Evolutionary conservation across 768 basidiomycete species (phyloP).

Genomic region (Phanerochaete carnosa): DNA sequence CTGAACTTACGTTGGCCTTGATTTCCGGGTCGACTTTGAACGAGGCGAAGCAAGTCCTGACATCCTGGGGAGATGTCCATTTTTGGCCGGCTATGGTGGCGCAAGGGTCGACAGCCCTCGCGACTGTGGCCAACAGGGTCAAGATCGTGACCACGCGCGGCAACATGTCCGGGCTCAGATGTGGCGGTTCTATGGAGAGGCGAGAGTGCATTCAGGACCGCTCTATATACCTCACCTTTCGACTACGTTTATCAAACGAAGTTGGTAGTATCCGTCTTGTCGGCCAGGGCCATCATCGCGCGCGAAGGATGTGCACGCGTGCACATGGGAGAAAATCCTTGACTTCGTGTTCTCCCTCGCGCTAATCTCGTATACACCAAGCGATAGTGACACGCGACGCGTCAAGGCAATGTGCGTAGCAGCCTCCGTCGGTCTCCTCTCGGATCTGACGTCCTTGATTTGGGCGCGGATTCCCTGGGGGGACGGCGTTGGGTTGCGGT

Average conservation of each 20-base stretch:
- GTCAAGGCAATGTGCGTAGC: background rate
- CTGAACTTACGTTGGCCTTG: conserved; percentile 47
- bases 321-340: background rate
- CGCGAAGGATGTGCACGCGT: background rate
- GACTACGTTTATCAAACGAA: background rate
- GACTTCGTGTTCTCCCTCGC: background rate
- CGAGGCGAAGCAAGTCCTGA: conserved; percentile 48
- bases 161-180: background rate
- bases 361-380: background rate
- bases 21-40: conserved; percentile 43
- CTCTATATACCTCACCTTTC: background rate
- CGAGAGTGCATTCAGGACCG: background rate
- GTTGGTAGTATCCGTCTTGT: background rate
- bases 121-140: background rate
- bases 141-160: background rate
- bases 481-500: background rate
- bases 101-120: conserved; percentile 42
- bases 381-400: conserved; percentile 1
- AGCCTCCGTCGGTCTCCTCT: background rate
- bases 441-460: conserved; percentile 1
- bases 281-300: background rate
- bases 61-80: conserved; percentile 52
- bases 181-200: background rate
- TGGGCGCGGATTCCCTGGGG: background rate
- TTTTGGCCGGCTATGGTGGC: conserved; percentile 48